A percentile compares a stretch with the other conserved stretches of the same genome.
phyloP scores from a whole-genome alignment of 495 filamentous ascomycete species.

The Lentithecium fluviatile region DNA sequence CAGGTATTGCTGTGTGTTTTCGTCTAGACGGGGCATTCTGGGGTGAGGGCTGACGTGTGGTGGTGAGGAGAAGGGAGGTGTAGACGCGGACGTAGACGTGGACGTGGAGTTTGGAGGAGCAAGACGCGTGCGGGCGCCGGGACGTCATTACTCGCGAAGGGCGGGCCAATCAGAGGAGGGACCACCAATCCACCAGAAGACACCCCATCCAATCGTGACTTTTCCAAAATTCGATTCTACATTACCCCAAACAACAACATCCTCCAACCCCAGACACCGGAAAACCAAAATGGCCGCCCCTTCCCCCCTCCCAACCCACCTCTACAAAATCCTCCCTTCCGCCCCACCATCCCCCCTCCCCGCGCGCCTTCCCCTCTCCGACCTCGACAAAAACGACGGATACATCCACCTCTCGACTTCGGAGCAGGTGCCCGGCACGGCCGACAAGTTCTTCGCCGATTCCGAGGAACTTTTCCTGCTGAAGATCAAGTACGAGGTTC shows the following conservation, averaged over 20 bases:
- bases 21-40: constrained; percentile 30
- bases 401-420: constrained; percentile 35
- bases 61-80: background rate
- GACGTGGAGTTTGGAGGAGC: too few species aligned
- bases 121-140: too few species aligned
- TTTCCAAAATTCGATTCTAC: too few species aligned
- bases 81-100: too few species aligned
- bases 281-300: constrained; percentile 19
- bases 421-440: constrained; percentile 19
- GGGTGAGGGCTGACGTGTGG: background rate
- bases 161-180: background rate
- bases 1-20: constrained; percentile 28
- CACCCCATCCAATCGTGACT: too few species aligned
- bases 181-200: too few species aligned
- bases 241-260: too few species aligned
- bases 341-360: constrained; percentile 32
- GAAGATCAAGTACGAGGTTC: constrained; percentile 12
- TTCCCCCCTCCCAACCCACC: constrained; percentile 23
- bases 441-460: constrained; percentile 16
- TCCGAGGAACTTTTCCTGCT: constrained; percentile 19
- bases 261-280: background rate
- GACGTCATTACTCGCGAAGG: background rate
- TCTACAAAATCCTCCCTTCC: constrained; percentile 35
- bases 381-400: constrained; percentile 31
- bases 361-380: constrained; percentile 25